These are phyloP conservation scores for Pleurostoma richardsiae DNA, from an alignment of 2,329 filamentous ascomycete genomes.

Conservation along the genomic window DNA sequence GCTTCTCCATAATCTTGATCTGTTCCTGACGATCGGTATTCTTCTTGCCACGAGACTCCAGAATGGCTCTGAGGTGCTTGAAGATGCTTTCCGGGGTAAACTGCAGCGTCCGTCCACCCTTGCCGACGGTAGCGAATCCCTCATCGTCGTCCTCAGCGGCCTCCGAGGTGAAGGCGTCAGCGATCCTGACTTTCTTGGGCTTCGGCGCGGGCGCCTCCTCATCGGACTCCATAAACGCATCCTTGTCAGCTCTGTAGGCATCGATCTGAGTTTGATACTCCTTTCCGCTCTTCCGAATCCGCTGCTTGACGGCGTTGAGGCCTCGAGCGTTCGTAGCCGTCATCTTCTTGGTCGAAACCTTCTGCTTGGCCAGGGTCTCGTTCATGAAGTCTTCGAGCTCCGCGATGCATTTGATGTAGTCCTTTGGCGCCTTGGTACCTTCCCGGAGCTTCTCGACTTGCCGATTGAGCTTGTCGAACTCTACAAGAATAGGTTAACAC, in stretches of 20 bases:
- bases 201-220: conserved; percentile 58
- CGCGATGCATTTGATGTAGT: conserved; percentile 87
- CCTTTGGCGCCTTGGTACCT: conserved; percentile 76
- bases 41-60: conserved; percentile 97
- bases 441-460: conserved; percentile 75
- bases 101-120: conserved; percentile 80
- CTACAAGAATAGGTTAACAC: conserved; percentile 36
- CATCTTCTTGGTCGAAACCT: conserved; percentile 97
- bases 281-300: conserved; percentile 98
- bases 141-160: conserved; percentile 63
- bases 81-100: conserved; percentile 98
- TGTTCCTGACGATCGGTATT: conserved; percentile 95
- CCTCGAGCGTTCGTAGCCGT: conserved; percentile 92
- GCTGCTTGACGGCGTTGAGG: conserved; percentile 95
- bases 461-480: conserved; percentile 91
- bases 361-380: conserved; percentile 91
- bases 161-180: conserved; percentile 40
- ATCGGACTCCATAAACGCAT: conserved; percentile 80
- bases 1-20: conserved; percentile 96
- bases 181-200: conserved; percentile 44
- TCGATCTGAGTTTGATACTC: conserved; percentile 87
- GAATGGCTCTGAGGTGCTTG: conserved; percentile 88
- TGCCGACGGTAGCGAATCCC: conserved; percentile 84
- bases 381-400: conserved; percentile 94
- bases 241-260: conserved; percentile 78